Evolutionary conservation across 352 stramenopile genomes (phyloP).

Genomic region (Globisporangium ultimum): DNA sequence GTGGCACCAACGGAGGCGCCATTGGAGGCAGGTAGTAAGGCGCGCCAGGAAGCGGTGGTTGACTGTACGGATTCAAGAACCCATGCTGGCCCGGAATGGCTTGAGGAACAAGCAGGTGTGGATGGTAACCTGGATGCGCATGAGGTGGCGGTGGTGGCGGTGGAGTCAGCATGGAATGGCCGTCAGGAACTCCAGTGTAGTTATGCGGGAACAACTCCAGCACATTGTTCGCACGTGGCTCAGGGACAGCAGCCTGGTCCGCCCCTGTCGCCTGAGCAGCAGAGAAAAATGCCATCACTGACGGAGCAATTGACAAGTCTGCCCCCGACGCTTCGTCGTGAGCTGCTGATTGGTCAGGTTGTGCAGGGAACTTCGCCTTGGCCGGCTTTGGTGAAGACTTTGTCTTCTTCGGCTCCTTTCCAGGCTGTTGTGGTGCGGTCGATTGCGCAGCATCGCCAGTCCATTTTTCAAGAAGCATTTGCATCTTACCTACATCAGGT

Average conservation of each 20-base stretch:
- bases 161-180: neutral
- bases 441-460: slow-evolving; percentile 25
- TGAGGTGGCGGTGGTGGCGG: neutral
- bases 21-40: neutral
- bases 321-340: neutral
- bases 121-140: neutral
- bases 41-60: neutral
- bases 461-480: slow-evolving; percentile 65
- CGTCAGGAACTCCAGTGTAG: slow-evolving; percentile 17
- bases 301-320: slow-evolving; percentile 8
- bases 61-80: slow-evolving; percentile 22
- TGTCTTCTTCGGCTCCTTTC: slow-evolving; percentile 1
- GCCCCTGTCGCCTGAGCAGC: slow-evolving; percentile 10
- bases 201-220: slow-evolving; percentile 58
- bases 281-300: slow-evolving; percentile 21
- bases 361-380: slow-evolving; percentile 1
- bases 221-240: slow-evolving; percentile 19
- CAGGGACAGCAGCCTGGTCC: neutral
- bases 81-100: slow-evolving; percentile 15
- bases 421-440: neutral
- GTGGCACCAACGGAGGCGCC: slow-evolving; percentile 20
- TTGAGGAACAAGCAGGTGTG: slow-evolving; percentile 13
- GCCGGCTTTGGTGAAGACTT: neutral
- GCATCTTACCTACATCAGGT: slow-evolving; percentile 30
- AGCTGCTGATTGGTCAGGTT: neutral